phyloP scores from a whole-genome alignment of 805 yeast species.

The Pichia kluyveri region DNA sequence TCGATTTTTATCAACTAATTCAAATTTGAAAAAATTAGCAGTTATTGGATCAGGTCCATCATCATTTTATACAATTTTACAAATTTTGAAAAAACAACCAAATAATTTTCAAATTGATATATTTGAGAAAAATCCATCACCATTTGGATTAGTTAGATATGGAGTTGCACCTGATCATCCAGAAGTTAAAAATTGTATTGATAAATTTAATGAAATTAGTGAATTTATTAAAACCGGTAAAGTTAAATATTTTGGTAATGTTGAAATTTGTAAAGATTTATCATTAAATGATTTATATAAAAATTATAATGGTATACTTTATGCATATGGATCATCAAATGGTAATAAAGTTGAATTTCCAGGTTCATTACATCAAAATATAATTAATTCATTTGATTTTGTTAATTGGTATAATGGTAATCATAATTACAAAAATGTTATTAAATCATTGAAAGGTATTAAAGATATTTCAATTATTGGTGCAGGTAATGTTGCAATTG shows the following conservation, averaged over 20 bases:
- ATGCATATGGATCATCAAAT: constrained; percentile 76
- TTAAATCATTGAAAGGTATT: constrained; percentile 53
- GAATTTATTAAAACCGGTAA: constrained; percentile 11
- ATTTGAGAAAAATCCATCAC: constrained; percentile 80
- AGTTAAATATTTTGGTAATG: constrained; percentile 64
- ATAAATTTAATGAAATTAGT: constrained; percentile 48
- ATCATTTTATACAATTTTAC: constrained; percentile 83
- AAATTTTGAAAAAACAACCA: constrained; percentile 39
- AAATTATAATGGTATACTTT: constrained; percentile 62
- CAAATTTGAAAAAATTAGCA: constrained; percentile 33
- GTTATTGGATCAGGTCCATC: constrained; percentile 96
- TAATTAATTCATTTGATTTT: constrained; percentile 72
- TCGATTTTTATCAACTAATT: too few species aligned
- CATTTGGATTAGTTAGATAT: constrained; percentile 82
- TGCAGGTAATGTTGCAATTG: constrained; percentile 94
- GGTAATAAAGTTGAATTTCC: constrained; percentile 29
- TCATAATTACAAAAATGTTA: constrained; percentile 44
- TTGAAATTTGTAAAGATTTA: constrained; percentile 34
- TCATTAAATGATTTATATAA: constrained; percentile 38
- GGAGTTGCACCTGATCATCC: constrained; percentile 99
- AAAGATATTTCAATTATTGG: constrained; percentile 78
- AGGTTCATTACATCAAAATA: constrained; percentile 54
- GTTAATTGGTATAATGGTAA: constrained; percentile 97
- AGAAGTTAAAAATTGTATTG: constrained; percentile 82
- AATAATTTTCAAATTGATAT: constrained; percentile 44